Percentiles rank a stretch among this genome's conserved stretches.
phyloP scores from a whole-genome alignment of 345 rosid genomes.

The Rhodamnia rubescens region DNA sequence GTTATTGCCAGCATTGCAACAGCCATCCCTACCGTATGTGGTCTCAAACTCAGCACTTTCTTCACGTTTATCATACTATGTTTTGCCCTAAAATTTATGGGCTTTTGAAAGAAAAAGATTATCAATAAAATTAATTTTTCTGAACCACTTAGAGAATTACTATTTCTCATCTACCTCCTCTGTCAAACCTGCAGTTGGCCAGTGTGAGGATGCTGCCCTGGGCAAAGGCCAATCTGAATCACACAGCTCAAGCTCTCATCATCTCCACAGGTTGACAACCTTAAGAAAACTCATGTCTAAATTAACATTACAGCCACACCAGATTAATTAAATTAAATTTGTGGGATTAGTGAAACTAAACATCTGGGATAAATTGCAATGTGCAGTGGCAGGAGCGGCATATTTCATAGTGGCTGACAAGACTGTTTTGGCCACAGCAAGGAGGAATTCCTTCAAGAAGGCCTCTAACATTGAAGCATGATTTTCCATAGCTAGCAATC shows the following conservation, averaged over 20 bases:
- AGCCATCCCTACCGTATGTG: slow-evolving; percentile 77
- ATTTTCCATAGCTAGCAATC: not conserved
- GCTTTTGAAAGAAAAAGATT: not conserved
- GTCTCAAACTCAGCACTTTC: not conserved
- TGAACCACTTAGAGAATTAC: not conserved
- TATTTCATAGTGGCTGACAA: slow-evolving; percentile 93
- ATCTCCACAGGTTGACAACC: slow-evolving; percentile 41
- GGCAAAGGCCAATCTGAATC: slow-evolving; percentile 91
- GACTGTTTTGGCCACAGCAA: slow-evolving; percentile 73
- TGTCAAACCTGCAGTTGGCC: slow-evolving; percentile 35
- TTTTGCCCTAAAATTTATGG: not conserved
- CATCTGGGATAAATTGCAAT: not conserved
- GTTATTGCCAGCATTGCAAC: slow-evolving; percentile 56
- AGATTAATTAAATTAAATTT: not conserved
- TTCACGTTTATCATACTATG: not conserved
- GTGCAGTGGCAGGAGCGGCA: slow-evolving; percentile 70
- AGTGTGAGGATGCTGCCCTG: slow-evolving; percentile 76
- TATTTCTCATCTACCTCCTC: not conserved
- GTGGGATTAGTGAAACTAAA: not conserved
- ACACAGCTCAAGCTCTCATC: slow-evolving; percentile 89
- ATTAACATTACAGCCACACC: not conserved
- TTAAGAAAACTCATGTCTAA: not conserved
- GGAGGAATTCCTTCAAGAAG: slow-evolving; percentile 57
- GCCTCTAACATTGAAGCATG: not conserved
- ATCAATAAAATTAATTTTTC: not conserved